Evolutionary conservation across 768 basidiomycete species (phyloP), one percentile per base, ranked within the genome.

Genomic region (Phaeolepiota aurea): DNA sequence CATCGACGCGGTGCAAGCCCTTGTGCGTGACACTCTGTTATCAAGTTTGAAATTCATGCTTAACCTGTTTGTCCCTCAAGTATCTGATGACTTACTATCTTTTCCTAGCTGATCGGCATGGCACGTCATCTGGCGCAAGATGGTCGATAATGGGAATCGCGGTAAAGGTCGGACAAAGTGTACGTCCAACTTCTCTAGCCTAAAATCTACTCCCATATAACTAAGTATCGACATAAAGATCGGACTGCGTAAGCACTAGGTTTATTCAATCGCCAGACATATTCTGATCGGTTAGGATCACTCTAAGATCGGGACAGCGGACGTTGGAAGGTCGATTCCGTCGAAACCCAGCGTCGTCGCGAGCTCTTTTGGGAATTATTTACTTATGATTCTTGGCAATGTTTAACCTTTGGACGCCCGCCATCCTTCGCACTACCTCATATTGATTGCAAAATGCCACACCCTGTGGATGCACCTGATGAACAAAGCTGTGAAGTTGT

Each of bases 111-210:
- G 80, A 83, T 59, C 71, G 80, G 45, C 77, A 82, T 58, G 80
- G 79, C 11, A 76, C 74, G 21, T 72, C 66, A 50, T 76, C 78
- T 51, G 77, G 78, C 10, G 69, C 75, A 21, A 69, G 80, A 28
- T 82, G 79, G 79, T 73, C 73, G 4, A 71, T 78, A 39, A 80
- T 82, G 67, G 81, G 81, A 12, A 67, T 82, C 37, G 76, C 79
- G 32, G 74, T 82, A 45, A 83, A 80, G 61, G 64, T 82, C 43
- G 77, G 75, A 14, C 81, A 82, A 55, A 80, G 78, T 51, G 81
- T 82, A 53, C 65, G 80, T n/a, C n/a, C 65, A 43, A 43, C 54
- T 43, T 49, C 48, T 46, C 30, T 44, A n/a, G 10, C 31, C 25
- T 9, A 15, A n/a, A 21, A 9, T 9, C 7, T 19, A 21, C 20